Evolutionary conservation across 78 protist species (phyloP), one percentile per base, ranked within the genome.

Genomic region (Bigelowiella natans): DNA sequence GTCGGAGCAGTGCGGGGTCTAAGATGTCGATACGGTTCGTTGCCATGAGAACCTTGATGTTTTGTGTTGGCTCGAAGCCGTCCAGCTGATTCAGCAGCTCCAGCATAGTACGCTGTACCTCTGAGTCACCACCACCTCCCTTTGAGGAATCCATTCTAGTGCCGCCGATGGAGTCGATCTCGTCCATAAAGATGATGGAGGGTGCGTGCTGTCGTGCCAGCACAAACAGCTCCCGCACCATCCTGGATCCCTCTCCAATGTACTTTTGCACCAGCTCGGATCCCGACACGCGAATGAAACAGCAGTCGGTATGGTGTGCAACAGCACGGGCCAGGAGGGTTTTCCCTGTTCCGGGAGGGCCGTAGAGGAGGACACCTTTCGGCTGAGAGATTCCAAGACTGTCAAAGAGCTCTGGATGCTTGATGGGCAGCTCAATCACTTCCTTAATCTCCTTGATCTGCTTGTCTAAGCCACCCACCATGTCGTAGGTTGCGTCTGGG

Each of bases 161-260:
- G 30, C 88, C 2, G 37, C 97, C 99, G 89, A 99, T 97, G 0
- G 96, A 93, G 93, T 99, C 99, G 91, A 99, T 96, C 90, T 99
- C 99, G 90, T 99, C 99, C 99, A 99, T 98, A 92, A 99, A 99
- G 90, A 99, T 99, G 91, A 99, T 98, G 7, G 99, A 95, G 11
- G 99, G 99, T 11, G 99, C 86, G 86, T 83, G 86, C 31, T 83
- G 86, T 26, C 96, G 92, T 2, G 99, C 99, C 99, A 99, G 97
- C 82, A 99, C 97, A 94, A 99, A 99, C 37, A 99, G 95, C 93
- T 99, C 99, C n/a, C 99, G 94, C 7, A 99, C 99, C 99, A 99
- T 97, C 38, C 99, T 95, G 11, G 98, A 91, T 31, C 99, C 89
- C 92, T 99, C 99, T 40, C 99, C 99, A 51, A 99, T 99, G 96